Base-by-base conservation (phyloP, 192 early-diverging fungal species). In the Coemansia asiatica region DNA sequence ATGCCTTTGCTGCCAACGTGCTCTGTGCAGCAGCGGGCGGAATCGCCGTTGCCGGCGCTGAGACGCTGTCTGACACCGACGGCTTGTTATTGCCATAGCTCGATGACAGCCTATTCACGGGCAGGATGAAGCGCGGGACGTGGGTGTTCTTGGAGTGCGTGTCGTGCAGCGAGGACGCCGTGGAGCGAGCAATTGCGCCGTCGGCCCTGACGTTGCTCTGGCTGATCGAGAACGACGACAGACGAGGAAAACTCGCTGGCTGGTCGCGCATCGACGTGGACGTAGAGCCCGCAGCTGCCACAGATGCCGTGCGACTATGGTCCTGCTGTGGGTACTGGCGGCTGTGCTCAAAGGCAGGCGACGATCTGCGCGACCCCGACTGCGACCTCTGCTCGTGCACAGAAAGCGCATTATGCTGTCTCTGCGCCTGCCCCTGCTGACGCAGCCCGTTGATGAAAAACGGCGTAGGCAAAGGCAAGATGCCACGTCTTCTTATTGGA, bases 141-240 rank as follows among this genome's bases (percentile, higher is more conserved):
- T 63, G 22, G 7, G 35, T 38, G 48, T 23, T 19, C 46, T 60
- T 62, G 65, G 25, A 4, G 22, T 56, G 33, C 18, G 49, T 12
- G 55, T 21, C 31, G 36, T 44, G 57, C 31, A 35, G 23, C n/a
- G 27, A 9, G 47, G 51, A n/a, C 19, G 66, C 53, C 47, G 60
- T 35, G 16, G 63, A 40, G 27, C 56, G 50, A 12, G 57, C 57
- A 44, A 59, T 64, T 31, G 64, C 50, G 36, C 64, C 50, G 27
- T 80, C 77, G 6, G 77, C 60, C 2, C 77, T 64, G 35, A 80
- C 77, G 38, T 80, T 80, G 68, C 72, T 80, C 47, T 80, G 77
- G 57, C 72, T 80, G 40, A 80, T 80, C 13, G 77, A 80, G 19
- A 80, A 80, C 53, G 77, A 80, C 60, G 71, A 67, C 27, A 80